A percentile compares a stretch with the other conserved stretches of the same genome.
phyloP scores from a whole-genome alignment of 2,329 filamentous ascomycete species.

The Pseudocercospora fijiensis region DNA sequence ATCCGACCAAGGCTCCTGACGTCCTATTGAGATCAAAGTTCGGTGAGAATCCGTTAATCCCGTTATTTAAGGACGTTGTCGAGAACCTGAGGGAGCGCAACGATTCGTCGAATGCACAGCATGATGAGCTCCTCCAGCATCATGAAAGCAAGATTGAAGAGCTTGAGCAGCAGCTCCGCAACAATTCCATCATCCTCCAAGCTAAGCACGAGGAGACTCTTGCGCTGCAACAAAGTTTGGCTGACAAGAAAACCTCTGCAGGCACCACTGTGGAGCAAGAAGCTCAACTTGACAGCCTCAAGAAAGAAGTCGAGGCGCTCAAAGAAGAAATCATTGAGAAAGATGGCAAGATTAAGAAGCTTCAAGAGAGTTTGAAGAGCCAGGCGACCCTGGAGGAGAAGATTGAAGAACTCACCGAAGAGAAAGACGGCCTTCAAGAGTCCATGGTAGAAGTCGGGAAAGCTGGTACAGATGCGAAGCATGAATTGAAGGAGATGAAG shows the following conservation, averaged over 20 bases:
- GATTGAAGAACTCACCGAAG: slow-evolving; percentile 29
- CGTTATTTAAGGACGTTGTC: slow-evolving; percentile 20
- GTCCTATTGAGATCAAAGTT: slow-evolving; percentile 23
- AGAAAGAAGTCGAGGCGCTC: slow-evolving; percentile 83
- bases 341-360: slow-evolving; percentile 29
- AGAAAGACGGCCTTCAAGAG: slow-evolving; percentile 30
- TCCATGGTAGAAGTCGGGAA: slow-evolving; percentile 31
- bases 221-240: slow-evolving; percentile 73
- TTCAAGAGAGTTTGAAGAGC: slow-evolving; percentile 29
- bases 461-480: slow-evolving; percentile 35
- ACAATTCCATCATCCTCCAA: slow-evolving; percentile 67
- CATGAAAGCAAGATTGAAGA: slow-evolving; percentile 41
- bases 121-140: slow-evolving; percentile 24
- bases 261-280: slow-evolving; percentile 51
- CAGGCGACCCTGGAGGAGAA: slow-evolving; percentile 30
- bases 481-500: slow-evolving; percentile 34
- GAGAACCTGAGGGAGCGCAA: slow-evolving; percentile 22
- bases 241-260: slow-evolving; percentile 56
- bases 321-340: slow-evolving; percentile 63
- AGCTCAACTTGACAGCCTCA: slow-evolving; percentile 69
- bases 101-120: slow-evolving; percentile 22
- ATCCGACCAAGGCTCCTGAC: slow-evolving; percentile 18
- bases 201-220: slow-evolving; percentile 91
- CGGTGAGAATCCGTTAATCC: slow-evolving; percentile 26
- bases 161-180: slow-evolving; percentile 72